phyloP scores from a whole-genome alignment of 805 yeast species.

The Candida ovalis region DNA sequence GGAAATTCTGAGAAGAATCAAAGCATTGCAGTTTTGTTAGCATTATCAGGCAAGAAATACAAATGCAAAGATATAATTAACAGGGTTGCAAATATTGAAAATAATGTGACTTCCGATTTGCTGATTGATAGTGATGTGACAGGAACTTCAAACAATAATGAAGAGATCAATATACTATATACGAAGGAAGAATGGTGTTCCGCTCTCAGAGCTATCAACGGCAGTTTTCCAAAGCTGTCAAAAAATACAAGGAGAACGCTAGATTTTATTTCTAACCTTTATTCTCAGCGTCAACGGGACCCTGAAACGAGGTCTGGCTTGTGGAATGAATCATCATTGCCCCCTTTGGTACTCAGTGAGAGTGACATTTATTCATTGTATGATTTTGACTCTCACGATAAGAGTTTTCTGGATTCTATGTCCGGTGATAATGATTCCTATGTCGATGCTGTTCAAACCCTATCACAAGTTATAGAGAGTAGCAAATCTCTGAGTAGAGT shows the following conservation, averaged over 20 bases:
- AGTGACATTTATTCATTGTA: constrained; percentile 17
- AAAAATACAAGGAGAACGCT: constrained; percentile 22
- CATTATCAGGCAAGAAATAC: constrained; percentile 30
- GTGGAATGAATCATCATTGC: constrained; percentile 18
- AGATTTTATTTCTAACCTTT: constrained; percentile 21
- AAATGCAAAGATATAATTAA: constrained; percentile 27
- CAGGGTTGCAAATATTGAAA: constrained; percentile 17
- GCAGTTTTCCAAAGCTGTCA: constrained; percentile 26
- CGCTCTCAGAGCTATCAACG: constrained; percentile 20
- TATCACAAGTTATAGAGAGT: constrained; percentile 15
- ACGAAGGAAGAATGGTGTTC: constrained; percentile 28
- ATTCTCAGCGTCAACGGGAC: constrained; percentile 10
- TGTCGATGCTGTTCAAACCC: constrained; percentile 10
- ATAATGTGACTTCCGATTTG: background rate
- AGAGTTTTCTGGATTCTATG: constrained; percentile 15
- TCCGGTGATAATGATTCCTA: constrained; percentile 8
- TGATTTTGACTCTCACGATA: constrained; percentile 15
- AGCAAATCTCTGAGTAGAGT: background rate
- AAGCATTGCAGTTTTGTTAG: constrained; percentile 19
- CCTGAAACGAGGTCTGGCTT: constrained; percentile 1
- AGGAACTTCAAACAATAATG: background rate
- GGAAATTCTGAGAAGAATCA: constrained; percentile 2
- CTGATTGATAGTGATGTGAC: background rate
- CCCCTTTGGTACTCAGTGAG: constrained; percentile 15
- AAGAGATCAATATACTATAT: constrained; percentile 20